A percentile compares a stretch with the other conserved stretches of the same genome.
Conservation (phyloP, 768 basidiomycete species). For the Tulasnella sp. region DNA sequence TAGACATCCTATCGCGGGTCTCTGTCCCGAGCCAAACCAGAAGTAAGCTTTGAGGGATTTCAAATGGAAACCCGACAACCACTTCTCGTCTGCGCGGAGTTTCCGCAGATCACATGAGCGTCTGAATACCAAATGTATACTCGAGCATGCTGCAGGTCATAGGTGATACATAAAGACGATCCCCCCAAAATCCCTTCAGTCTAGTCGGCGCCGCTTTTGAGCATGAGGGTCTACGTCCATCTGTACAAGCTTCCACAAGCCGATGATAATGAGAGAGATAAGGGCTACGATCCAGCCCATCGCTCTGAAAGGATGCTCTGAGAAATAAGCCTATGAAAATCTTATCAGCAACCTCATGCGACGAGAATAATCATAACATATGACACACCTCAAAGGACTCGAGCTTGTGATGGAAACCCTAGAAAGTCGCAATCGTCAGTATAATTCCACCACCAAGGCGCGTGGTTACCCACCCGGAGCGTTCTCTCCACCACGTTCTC, state of each 20-base stretch:
- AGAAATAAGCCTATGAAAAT: not conserved
- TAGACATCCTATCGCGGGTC: not conserved
- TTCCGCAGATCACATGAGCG: not conserved
- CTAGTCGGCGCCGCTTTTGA: constrained; percentile 19
- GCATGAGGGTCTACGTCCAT: not conserved
- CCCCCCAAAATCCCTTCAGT: not conserved
- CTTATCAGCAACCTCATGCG: not conserved
- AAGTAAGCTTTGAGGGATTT: not conserved
- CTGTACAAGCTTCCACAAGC: constrained; percentile 22
- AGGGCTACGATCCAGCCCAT: constrained; percentile 11
- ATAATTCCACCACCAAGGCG: not conserved
- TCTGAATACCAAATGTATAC: not conserved
- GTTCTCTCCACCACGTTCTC: constrained; percentile 64
- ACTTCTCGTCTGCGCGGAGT: not conserved
- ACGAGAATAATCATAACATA: not conserved
- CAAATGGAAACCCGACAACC: not conserved
- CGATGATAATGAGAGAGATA: constrained; percentile 19
- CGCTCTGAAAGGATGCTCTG: constrained; percentile 9
- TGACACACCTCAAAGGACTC: constrained; percentile 6
- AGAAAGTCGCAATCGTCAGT: not conserved
- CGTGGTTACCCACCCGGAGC: constrained; percentile 20
- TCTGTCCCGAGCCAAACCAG: not conserved
- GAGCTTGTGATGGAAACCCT: constrained; percentile 22
- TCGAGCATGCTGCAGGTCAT: not conserved
- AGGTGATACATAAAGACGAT: not conserved